Evolutionary conservation across 2,329 filamentous ascomycete genomes (phyloP).

Genomic region (Curvularia hawaiiensis): DNA sequence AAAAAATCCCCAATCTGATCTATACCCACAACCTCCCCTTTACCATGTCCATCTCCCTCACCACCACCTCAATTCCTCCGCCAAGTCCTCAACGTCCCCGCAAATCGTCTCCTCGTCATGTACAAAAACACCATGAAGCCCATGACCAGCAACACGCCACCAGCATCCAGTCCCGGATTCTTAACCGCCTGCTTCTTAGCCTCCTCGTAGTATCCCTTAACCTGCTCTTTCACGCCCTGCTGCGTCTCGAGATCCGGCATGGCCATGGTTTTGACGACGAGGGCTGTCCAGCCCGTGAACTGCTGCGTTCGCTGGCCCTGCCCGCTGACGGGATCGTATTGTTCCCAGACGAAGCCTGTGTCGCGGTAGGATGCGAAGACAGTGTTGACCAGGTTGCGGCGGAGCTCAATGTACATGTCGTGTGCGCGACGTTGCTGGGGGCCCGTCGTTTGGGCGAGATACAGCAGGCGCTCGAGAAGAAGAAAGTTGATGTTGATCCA

Average conservation of each 20-base stretch:
- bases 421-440: slow-evolving; percentile 69
- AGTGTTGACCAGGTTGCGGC: slow-evolving; percentile 83
- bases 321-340: slow-evolving; percentile 93
- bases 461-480: slow-evolving; percentile 72
- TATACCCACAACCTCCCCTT: too few species aligned
- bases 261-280: slow-evolving; percentile 95
- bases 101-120: slow-evolving; percentile 32
- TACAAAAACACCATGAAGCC: slow-evolving; percentile 28
- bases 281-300: slow-evolving; percentile 98
- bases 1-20: too few species aligned
- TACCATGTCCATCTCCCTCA: too few species aligned
- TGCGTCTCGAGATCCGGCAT: slow-evolving; percentile 71
- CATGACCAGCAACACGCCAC: slow-evolving; percentile 20
- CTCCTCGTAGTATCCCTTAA: slow-evolving; percentile 30
- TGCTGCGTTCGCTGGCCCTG: slow-evolving; percentile 94
- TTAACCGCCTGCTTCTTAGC: slow-evolving; percentile 27
- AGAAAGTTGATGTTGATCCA: slow-evolving; percentile 99
- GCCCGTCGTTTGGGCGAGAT: slow-evolving; percentile 53
- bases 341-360: slow-evolving; percentile 98
- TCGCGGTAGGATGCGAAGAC: slow-evolving; percentile 83
- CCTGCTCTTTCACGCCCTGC: slow-evolving; percentile 22
- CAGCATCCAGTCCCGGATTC: slow-evolving; percentile 22
- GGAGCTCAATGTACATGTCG: slow-evolving; percentile 74
- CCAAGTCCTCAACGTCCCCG: slow-evolving; percentile 31
- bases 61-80: slow-evolving; percentile 10